Evolutionary conservation across 441 rosid genomes (phyloP).

Genomic region (Adansonia grandidieri): DNA sequence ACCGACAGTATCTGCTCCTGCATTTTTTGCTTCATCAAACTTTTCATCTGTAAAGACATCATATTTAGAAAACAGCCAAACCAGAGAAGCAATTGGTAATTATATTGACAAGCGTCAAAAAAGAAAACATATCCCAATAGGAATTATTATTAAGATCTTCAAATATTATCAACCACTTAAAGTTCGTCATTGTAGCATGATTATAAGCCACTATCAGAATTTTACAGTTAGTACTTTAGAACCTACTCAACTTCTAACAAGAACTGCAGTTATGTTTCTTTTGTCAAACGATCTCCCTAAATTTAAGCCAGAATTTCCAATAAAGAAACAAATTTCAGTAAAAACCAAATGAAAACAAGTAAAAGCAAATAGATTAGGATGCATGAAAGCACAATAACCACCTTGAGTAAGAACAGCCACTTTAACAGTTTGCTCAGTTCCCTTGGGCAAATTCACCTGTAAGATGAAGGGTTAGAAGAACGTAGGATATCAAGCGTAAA

Average conservation of each 20-base stretch:
- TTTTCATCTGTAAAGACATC: conserved; percentile 71
- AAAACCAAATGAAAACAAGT: not conserved
- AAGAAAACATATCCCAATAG: not conserved
- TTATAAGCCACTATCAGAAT: not conserved
- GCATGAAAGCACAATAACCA: conserved; percentile 28
- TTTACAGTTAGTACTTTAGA: not conserved
- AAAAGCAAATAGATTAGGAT: not conserved
- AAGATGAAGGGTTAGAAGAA: conserved; percentile 12
- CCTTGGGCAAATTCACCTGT: conserved; percentile 93
- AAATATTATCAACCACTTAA: not conserved
- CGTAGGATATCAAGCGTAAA: not conserved
- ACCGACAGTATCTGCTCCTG: conserved; percentile 97
- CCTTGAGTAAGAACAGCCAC: conserved; percentile 99
- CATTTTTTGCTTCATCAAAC: conserved; percentile 93
- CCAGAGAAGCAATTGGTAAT: not conserved
- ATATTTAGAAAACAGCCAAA: too few relatives aligned
- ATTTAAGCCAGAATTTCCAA: not conserved
- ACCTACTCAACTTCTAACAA: not conserved
- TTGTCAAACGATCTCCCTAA: not conserved
- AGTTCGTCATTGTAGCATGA: not conserved
- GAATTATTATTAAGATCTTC: not conserved
- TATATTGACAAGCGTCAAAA: not conserved
- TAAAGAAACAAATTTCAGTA: not conserved
- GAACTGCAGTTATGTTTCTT: not conserved
- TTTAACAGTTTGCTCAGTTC: conserved; percentile 86